Evolutionary conservation across 495 filamentous ascomycete genomes (phyloP).

Genomic region (Penicillium roqueforti): DNA sequence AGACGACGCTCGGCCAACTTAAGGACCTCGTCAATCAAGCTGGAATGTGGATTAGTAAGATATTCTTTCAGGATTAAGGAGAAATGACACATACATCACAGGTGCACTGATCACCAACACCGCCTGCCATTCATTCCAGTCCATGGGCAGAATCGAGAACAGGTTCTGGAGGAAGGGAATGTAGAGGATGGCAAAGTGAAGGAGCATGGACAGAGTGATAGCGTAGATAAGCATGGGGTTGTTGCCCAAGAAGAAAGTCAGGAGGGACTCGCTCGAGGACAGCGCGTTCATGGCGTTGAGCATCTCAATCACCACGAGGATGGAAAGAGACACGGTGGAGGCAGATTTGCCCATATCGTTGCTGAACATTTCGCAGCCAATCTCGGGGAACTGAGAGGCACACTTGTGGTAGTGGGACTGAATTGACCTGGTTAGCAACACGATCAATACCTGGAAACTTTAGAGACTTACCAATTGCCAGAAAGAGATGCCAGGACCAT

Average conservation of each 20-base stretch:
- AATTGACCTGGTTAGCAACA: slow-evolving; percentile 14
- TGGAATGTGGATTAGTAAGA: slow-evolving; percentile 32
- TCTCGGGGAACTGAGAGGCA: slow-evolving; percentile 77
- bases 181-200: slow-evolving; percentile 94
- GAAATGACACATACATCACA: slow-evolving; percentile 71
- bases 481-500: slow-evolving; percentile 89
- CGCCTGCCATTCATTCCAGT: slow-evolving; percentile 89
- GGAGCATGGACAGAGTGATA: slow-evolving; percentile 87
- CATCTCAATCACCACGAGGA: slow-evolving; percentile 98
- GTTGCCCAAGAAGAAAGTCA: slow-evolving; percentile 90
- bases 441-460: background rate
- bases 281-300: slow-evolving; percentile 99
- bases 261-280: slow-evolving; percentile 87
- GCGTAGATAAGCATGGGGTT: slow-evolving; percentile 98
- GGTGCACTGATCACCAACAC: slow-evolving; percentile 85
- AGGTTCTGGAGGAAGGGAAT: slow-evolving; percentile 81
- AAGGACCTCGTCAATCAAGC: slow-evolving; percentile 83
- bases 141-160: slow-evolving; percentile 87
- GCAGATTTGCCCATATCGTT: slow-evolving; percentile 87
- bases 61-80: background rate
- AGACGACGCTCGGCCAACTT: slow-evolving; percentile 74
- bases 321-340: slow-evolving; percentile 89
- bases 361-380: slow-evolving; percentile 91
- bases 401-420: slow-evolving; percentile 91
- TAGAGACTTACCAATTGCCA: slow-evolving; percentile 65